phyloP scores from a whole-genome alignment of 2,329 filamentous ascomycete genomes.

The Aspergillus versicolor region DNA sequence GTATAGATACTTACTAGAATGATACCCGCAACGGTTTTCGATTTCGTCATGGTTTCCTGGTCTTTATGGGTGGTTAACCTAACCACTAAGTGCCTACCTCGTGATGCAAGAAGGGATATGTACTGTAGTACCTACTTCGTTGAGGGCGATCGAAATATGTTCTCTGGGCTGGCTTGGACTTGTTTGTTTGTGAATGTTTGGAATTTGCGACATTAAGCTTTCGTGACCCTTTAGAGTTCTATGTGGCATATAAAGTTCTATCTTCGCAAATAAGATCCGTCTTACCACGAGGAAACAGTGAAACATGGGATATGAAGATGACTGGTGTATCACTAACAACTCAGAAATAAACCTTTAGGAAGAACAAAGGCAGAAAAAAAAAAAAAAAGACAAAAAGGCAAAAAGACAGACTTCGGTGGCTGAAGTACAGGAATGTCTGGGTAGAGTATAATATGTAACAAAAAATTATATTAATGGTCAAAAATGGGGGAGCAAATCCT shows the following conservation, averaged over 20 bases:
- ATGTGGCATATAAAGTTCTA: background rate
- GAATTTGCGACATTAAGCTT: background rate
- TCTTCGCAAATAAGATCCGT: background rate
- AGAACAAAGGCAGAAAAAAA: background rate
- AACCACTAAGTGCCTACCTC: no score
- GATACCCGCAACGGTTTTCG: conserved; percentile 28
- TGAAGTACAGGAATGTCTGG: background rate
- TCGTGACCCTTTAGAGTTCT: background rate
- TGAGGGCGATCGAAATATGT: no score
- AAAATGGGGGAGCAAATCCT: conserved; percentile 13
- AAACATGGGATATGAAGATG: background rate
- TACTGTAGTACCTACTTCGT: no score
- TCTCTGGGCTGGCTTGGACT: no score
- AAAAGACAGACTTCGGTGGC: background rate
- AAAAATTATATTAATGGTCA: background rate
- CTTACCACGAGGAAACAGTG: background rate
- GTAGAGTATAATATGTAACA: background rate
- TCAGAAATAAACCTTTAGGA: background rate
- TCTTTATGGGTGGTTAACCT: background rate
- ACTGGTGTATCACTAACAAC: background rate
- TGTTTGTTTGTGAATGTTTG: no score
- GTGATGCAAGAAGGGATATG: no score
- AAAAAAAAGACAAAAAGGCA: background rate
- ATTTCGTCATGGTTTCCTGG: conserved; percentile 12
- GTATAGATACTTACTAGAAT: conserved; percentile 13